Conservation (phyloP, 2,329 filamentous ascomycete genomes). For the Leptosphaerulina australis region DNA sequence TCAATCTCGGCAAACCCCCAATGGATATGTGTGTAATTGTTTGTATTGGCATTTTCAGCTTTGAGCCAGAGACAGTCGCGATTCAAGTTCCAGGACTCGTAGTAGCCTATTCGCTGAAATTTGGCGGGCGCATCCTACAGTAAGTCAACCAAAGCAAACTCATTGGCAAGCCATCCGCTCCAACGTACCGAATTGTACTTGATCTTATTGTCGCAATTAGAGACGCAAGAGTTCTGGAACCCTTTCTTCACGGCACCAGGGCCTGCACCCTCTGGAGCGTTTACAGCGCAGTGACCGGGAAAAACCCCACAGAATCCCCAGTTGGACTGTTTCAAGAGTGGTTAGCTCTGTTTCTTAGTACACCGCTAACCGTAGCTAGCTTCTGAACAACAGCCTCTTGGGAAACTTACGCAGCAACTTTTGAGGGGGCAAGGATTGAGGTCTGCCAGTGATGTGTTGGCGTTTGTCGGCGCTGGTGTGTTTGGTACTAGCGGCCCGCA, state of each 20-base stretch:
- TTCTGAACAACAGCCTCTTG: no score
- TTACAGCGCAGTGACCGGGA: constrained; percentile 50
- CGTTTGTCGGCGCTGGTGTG: constrained; percentile 23
- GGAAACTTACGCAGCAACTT: constrained; percentile 27
- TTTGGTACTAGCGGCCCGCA: constrained; percentile 57
- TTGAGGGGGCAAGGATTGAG: constrained; percentile 28
- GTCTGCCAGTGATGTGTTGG: constrained; percentile 23
- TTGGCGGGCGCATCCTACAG: constrained; percentile 1
- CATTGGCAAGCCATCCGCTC: no score
- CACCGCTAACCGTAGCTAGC: no score
- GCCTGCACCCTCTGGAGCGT: constrained; percentile 2
- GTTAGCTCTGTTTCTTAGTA: no score
- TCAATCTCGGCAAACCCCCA: constrained; percentile 15
- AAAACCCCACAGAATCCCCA: constrained; percentile 37
- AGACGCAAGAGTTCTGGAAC: constrained; percentile 18
- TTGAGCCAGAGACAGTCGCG: constrained; percentile 15
- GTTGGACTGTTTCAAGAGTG: no score
- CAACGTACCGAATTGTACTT: constrained; percentile 11
- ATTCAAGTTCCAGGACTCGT: constrained; percentile 16
- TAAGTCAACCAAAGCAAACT: no score
- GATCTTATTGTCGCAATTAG: constrained; percentile 20
- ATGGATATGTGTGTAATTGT: constrained; percentile 19
- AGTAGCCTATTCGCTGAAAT: constrained; percentile 15
- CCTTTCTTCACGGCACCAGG: background rate
- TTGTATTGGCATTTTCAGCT: constrained; percentile 10